phyloP scores from a whole-genome alignment of 2,329 filamentous ascomycete species.

The Talaromyces sp. region DNA sequence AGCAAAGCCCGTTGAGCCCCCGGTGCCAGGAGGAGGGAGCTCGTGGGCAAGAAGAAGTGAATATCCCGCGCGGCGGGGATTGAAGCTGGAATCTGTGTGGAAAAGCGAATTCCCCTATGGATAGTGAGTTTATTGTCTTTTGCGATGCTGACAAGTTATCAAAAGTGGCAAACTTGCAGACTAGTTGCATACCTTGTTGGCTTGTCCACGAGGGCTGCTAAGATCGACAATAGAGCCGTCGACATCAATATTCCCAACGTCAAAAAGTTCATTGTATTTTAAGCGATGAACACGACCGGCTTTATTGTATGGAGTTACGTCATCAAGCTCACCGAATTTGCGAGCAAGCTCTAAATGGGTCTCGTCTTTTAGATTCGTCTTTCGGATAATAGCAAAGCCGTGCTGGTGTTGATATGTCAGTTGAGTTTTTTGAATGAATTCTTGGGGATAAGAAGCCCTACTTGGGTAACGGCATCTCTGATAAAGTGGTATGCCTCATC shows the following conservation, averaged over 20 bases:
- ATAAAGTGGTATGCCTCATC: background rate
- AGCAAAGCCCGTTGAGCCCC: slow-evolving; percentile 55
- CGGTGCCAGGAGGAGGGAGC: slow-evolving; percentile 48
- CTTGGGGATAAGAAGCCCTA: background rate
- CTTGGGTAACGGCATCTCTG: background rate
- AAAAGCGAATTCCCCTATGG: slow-evolving; percentile 51
- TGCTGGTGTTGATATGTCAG: slow-evolving; percentile 39
- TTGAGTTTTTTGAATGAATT: background rate
- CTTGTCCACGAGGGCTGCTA: slow-evolving; percentile 42
- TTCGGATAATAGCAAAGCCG: slow-evolving; percentile 54
- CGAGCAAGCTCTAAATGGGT: slow-evolving; percentile 53
- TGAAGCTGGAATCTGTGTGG: slow-evolving; percentile 58
- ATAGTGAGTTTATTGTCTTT: background rate
- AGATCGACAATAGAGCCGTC: slow-evolving; percentile 47
- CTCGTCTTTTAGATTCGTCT: slow-evolving; percentile 52
- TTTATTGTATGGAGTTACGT: slow-evolving; percentile 52
- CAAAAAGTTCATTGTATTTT: slow-evolving; percentile 54
- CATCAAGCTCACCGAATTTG: slow-evolving; percentile 57
- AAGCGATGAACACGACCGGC: slow-evolving; percentile 51
- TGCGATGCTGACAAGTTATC: too few species aligned
- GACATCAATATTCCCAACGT: slow-evolving; percentile 56
- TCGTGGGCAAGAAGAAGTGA: slow-evolving; percentile 53
- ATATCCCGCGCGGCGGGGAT: slow-evolving; percentile 54
- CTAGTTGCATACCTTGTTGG: slow-evolving; percentile 37
- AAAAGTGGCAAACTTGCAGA: too few species aligned